Base-by-base conservation (phyloP, 2,329 filamentous ascomycete genomes). In the Colletotrichum abscissum region DNA sequence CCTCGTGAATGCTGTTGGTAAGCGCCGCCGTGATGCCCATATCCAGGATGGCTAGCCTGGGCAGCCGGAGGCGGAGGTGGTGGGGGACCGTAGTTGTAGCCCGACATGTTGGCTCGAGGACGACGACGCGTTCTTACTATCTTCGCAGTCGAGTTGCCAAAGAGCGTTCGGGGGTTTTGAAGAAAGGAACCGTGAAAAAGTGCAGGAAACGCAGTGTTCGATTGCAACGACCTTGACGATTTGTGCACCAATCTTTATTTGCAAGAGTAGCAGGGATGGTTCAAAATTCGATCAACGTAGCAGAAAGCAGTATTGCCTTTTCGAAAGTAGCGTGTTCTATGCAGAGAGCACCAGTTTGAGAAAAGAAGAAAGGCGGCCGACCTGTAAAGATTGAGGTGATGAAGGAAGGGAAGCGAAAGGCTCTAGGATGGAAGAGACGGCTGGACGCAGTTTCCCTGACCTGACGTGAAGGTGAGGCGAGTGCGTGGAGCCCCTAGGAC, bases 21-120 rank as follows among this genome's bases (percentile, higher is more conserved):
- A 7, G 82, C 76, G 56, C 80, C 78, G 67, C 78, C 79, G 73
- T 85, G 83, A 49, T 84, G 82, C 8, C 81, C 78, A 69, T 87
- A 88, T 42, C 79, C 81, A 12, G 79, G 76, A 49, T 81, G 80
- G 68, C 79, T 78, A 57, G 78, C 75, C 26, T 80, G 78, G 3
- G 81, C 75, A 9, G 80, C 75, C 9, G 80, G 78, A 30, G 83
- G 87, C 5, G 87, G 84, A 22, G 87, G 86, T 14, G 87, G 87
- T 68, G 87, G 87, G 26, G 87, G 87, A n/a, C 84, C 87, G 82
- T 89, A 89, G 66, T 85, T 86, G 82, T 89, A 89, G 38, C 81
- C 80, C 26, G 87, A 83, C 87, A 89, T 89, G 63, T 55, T 67
- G 42, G 16, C 59, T 73, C 24, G 30, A 42, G 30, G 42, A 64